Evolutionary conservation across 2,329 filamentous ascomycete genomes (phyloP), one percentile per base, ranked within the genome.

Genomic region (Volutella citrinella): DNA sequence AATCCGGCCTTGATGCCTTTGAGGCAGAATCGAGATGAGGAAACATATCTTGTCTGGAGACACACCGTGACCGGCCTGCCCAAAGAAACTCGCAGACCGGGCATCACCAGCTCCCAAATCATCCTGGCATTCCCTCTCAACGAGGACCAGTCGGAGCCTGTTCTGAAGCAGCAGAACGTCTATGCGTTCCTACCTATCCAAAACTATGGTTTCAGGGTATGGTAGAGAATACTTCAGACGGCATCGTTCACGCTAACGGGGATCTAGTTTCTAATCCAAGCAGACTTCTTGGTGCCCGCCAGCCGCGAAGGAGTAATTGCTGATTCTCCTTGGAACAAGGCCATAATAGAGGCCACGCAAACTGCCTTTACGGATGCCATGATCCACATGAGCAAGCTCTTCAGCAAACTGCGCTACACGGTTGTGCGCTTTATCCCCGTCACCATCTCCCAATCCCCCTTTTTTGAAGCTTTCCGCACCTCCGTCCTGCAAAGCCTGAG

Each of bases 181-280:
- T 37, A 40, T 26, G 20, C 38, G 10, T 40, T 36, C 20, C 21
- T 40, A 10, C 33, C 38, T 16, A 40, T 40, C 15, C 29, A 26
- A 11, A 27, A 32, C 13, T 40, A 35, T 9, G 45, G 52, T 14
- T 54, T 54, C 24, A 30, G 42, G 35, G 49, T 47, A 34, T 19
- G 40, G 13, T 16, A n/a, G 7, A 20, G 14, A 17, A n/a, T n/a
- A n/a, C n/a, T n/a, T n/a, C n/a, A n/a, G n/a, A n/a, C n/a, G n/a
- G n/a, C 10, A 11, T 7, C 13, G 11, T 13, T 28, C 6, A 14
- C 29, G 17, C 36, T 32, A 10, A 29, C 15, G 12, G 8, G 6
- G 6, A 12, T 10, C 10, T 21, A 54, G 49, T 50, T 56, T 34
- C 27, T 55, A 3, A 30, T 56, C 3, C 53, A 56, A 21, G 52